These are phyloP conservation scores for Yamadazyma kanchanaburiensis DNA, from an alignment of 1,139 yeast species.

Conservation along the genomic window DNA sequence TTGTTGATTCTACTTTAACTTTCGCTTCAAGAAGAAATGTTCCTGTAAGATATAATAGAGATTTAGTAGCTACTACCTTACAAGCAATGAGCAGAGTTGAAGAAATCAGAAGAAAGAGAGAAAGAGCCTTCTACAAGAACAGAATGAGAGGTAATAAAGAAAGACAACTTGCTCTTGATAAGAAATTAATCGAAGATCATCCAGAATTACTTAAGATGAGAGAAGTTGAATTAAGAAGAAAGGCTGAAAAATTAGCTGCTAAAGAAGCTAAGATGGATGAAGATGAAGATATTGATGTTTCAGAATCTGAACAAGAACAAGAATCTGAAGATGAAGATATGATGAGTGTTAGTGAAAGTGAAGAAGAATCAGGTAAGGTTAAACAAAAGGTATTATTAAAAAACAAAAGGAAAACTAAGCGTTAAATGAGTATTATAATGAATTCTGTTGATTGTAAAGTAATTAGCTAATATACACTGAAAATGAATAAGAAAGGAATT, in stretches of 20 bases:
- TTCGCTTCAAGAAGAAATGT: constrained; percentile 97
- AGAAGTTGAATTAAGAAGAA: constrained; percentile 86
- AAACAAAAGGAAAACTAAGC: constrained; percentile 55
- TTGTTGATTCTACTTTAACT: constrained; percentile 93
- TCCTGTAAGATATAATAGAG: constrained; percentile 97
- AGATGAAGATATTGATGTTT: constrained; percentile 40
- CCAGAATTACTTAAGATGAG: constrained; percentile 89
- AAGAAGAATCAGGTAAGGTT: constrained; percentile 35
- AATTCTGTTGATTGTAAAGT: constrained; percentile 9
- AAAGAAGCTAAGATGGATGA: constrained; percentile 51
- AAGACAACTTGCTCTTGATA: constrained; percentile 78
- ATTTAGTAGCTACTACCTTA: constrained; percentile 88
- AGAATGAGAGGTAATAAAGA: constrained; percentile 98
- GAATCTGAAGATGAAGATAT: constrained; percentile 34
- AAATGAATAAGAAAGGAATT: constrained; percentile 1
- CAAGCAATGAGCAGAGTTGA: constrained; percentile 95
- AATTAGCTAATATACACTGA: constrained; percentile 8
- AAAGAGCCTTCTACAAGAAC: constrained; percentile 97
- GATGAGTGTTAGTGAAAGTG: constrained; percentile 35
- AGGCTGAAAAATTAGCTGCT: constrained; percentile 67
- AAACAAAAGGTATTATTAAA: constrained; percentile 76
- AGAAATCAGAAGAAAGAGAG: constrained; percentile 94
- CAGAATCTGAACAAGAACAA: constrained; percentile 41
- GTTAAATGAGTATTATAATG: constrained; percentile 12
- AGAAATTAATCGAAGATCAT: constrained; percentile 80